Conservation (phyloP, 176 grass and related monocot species). For the Carex parvula region DNA sequence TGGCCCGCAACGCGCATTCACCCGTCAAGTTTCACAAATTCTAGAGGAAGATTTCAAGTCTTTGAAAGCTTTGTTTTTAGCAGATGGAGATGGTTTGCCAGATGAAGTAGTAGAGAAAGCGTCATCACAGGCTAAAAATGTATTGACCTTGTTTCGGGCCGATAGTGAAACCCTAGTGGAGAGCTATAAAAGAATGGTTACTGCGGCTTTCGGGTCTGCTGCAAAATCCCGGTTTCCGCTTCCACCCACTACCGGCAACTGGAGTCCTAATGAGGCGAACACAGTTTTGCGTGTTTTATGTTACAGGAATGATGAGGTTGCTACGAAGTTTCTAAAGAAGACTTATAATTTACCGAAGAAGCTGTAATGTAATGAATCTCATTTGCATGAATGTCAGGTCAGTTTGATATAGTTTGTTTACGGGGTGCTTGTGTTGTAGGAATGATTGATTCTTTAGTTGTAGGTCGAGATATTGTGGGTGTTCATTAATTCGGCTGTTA, state of each 20-base stretch:
- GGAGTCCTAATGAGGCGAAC: constrained; percentile 82
- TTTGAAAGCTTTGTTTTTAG: constrained; percentile 74
- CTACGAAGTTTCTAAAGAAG: constrained; percentile 96
- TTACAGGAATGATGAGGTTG: constrained; percentile 73
- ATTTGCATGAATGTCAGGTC: not conserved
- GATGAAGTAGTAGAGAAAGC: constrained; percentile 91
- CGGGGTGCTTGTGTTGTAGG: not conserved
- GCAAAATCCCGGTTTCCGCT: constrained; percentile 53
- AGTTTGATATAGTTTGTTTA: constrained; percentile 10
- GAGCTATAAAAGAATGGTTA: constrained; percentile 63
- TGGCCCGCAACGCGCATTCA: constrained; percentile 74
- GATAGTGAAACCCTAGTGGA: constrained; percentile 76
- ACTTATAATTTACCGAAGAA: constrained; percentile 92
- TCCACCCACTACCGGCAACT: constrained; percentile 75
- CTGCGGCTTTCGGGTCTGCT: constrained; percentile 38
- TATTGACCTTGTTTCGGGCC: constrained; percentile 59
- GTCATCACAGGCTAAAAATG: constrained; percentile 80
- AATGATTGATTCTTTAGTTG: constrained; percentile 18
- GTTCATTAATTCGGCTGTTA: not conserved
- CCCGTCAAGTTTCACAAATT: constrained; percentile 57
- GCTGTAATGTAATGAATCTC: constrained; percentile 19
- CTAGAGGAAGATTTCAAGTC: constrained; percentile 77
- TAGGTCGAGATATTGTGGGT: not conserved
- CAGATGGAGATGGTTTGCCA: constrained; percentile 89
- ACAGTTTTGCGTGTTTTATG: constrained; percentile 86